Percentiles rank a stretch among this genome's conserved stretches.
phyloP scores from a whole-genome alignment of 495 filamentous ascomycete genomes.

The Penicillium dipodomyicola region DNA sequence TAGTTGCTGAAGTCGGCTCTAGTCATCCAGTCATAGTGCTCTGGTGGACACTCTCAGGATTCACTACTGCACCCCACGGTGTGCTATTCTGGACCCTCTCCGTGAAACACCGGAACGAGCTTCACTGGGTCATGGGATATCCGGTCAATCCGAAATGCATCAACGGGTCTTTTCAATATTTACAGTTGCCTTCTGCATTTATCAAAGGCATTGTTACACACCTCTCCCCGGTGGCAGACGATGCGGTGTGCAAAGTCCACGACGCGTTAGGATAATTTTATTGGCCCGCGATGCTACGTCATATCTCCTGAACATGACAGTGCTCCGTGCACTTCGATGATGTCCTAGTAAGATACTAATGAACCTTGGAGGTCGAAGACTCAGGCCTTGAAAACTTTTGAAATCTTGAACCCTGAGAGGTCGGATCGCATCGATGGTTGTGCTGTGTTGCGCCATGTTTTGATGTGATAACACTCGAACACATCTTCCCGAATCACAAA shows the following conservation, averaged over 20 bases:
- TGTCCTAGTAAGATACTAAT: neutral
- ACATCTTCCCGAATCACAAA: neutral
- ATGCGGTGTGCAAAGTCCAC: slow-evolving; percentile 6
- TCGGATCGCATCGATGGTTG: neutral
- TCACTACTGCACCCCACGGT: slow-evolving; percentile 25
- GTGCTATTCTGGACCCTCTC: slow-evolving; percentile 20
- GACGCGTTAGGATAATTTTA: neutral
- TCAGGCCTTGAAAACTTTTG: neutral
- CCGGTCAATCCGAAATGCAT: slow-evolving; percentile 7
- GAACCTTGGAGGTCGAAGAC: neutral
- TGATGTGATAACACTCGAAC: neutral
- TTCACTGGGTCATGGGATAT: neutral
- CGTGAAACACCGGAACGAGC: slow-evolving; percentile 18
- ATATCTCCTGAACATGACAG: neutral
- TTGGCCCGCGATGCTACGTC: slow-evolving; percentile 6
- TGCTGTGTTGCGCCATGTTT: neutral
- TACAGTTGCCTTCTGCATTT: neutral
- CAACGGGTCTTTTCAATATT: neutral
- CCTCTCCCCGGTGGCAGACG: neutral
- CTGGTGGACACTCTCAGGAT: slow-evolving; percentile 5
- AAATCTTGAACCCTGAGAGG: neutral
- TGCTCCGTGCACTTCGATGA: slow-evolving; percentile 6
- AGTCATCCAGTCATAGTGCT: slow-evolving; percentile 11
- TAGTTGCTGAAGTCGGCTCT: slow-evolving; percentile 20
- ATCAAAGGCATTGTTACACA: neutral